Evolutionary conservation across 805 yeast species (phyloP), one percentile per base, ranked within the genome.

Genomic region (Yarrowia keelungensis): DNA sequence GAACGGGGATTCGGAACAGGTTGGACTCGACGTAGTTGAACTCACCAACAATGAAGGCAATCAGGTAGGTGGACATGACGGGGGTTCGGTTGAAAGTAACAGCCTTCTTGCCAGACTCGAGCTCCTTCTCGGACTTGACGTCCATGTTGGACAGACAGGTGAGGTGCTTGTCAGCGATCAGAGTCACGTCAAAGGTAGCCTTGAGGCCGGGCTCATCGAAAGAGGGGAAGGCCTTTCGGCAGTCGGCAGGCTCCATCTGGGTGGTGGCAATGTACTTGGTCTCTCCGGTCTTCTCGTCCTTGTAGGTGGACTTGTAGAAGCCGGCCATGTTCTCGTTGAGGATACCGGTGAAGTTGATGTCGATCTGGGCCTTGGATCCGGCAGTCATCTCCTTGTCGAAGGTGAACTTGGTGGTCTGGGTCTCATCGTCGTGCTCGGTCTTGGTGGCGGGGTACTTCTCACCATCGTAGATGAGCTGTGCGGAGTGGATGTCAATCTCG

Each of bases 201-300:
- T 89, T 89, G 68, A 86, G 81, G 58, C 86, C 82, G 9, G 92
- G 92, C 78, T 89, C 91, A 76, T 89, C 92, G 72, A 86, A 86
- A 74, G 87, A 87, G 19, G 92, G 92, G 83, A 89, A 89, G 7
- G 92, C 91, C 69, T 89, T 83, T 73, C 92, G 86, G 75, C 91
- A 88, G 78, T 88, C 92, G 42, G 91, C 87, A 43, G 92, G 87
- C 79, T 89, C 92, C 86, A 89, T 86, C 78, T 87, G 90, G 51
- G 90, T 85, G 71, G 89, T 84, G 49, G 89, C 89, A 71, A 87
- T 80, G 73, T 85, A 85, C 71, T 85, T 82, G 68, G 84, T 81
- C 69, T 81, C 76, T 46, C 90, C 90, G 46, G 71, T 59, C 49
- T 75, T 68, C 71, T 81, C 84, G 73, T 85, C 86, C 66, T 74